These are phyloP conservation scores for Agaricus sinodeliciosus DNA, from an alignment of 768 basidiomycete species.

Conservation along the genomic window DNA sequence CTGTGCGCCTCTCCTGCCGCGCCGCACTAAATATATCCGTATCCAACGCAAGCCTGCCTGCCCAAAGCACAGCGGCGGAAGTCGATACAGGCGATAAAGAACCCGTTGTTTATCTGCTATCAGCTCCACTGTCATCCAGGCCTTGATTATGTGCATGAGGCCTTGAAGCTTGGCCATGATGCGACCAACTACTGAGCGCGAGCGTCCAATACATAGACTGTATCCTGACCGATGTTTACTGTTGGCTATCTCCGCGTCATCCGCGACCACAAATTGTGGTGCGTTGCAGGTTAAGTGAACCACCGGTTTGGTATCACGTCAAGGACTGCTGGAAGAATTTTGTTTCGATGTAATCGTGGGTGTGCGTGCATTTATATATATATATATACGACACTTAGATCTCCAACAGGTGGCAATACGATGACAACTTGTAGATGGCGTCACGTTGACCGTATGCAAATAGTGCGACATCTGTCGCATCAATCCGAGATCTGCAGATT, in stretches of 20 bases:
- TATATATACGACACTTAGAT: slow-evolving; percentile 1
- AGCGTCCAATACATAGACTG: no score
- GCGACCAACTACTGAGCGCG: no score
- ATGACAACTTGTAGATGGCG: slow-evolving; percentile 9
- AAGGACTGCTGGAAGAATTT: slow-evolving; percentile 1
- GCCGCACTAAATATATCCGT: not conserved
- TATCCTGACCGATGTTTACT: not conserved
- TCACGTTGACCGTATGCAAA: slow-evolving; percentile 1
- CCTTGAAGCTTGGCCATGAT: no score
- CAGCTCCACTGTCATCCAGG: no score
- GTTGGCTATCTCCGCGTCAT: no score
- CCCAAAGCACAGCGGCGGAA: no score
- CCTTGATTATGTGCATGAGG: no score
- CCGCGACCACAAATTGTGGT: not conserved
- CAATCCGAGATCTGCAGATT: slow-evolving; percentile 8
- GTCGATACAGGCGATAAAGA: no score
- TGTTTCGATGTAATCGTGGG: slow-evolving; percentile 11
- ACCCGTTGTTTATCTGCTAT: not conserved
- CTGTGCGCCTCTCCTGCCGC: slow-evolving; percentile 1
- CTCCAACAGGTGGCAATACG: not conserved
- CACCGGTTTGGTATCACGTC: not conserved
- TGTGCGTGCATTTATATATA: not conserved
- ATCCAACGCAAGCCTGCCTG: no score
- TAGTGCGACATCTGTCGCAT: slow-evolving; percentile 3
- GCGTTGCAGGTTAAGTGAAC: not conserved